Conservation (phyloP, 2,329 filamentous ascomycete genomes). For the Rhinocladiella similis region DNA sequence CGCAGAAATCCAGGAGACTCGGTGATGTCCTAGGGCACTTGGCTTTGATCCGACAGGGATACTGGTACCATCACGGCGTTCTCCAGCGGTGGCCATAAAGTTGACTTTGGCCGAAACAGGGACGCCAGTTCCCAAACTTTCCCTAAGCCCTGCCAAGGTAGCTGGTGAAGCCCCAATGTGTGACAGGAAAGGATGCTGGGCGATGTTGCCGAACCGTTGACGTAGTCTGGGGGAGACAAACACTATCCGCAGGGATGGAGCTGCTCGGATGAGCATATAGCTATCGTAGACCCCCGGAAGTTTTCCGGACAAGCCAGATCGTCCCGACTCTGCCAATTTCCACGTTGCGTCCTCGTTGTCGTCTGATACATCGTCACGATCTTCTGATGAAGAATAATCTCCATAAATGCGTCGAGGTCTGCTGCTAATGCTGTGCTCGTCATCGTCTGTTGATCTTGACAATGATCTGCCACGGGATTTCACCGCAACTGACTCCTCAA, state of each 20-base stretch:
- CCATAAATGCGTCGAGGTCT: conserved; percentile 16
- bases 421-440: conserved; percentile 19
- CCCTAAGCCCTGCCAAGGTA: conserved; percentile 39
- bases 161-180: conserved; percentile 42
- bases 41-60: conserved; percentile 17
- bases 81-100: conserved; percentile 34
- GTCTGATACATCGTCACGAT: conserved; percentile 6
- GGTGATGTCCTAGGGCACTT: conserved; percentile 17
- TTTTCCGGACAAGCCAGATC: conserved; percentile 29
- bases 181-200: conserved; percentile 44
- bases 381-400: conserved; percentile 16
- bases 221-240: conserved; percentile 35
- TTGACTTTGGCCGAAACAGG: conserved; percentile 46
- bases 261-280: conserved; percentile 33
- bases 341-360: conserved; percentile 13
- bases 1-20: conserved; percentile 44
- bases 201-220: conserved; percentile 29
- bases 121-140: conserved; percentile 40
- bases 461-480: conserved; percentile 25
- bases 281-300: conserved; percentile 35
- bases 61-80: conserved; percentile 20
- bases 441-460: conserved; percentile 28
- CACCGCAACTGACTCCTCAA: conserved; percentile 32
- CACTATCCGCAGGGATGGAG: conserved; percentile 35
- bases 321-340: conserved; percentile 24